Conservation (phyloP, 768 basidiomycete species). For the Nidularia pulvinata region DNA sequence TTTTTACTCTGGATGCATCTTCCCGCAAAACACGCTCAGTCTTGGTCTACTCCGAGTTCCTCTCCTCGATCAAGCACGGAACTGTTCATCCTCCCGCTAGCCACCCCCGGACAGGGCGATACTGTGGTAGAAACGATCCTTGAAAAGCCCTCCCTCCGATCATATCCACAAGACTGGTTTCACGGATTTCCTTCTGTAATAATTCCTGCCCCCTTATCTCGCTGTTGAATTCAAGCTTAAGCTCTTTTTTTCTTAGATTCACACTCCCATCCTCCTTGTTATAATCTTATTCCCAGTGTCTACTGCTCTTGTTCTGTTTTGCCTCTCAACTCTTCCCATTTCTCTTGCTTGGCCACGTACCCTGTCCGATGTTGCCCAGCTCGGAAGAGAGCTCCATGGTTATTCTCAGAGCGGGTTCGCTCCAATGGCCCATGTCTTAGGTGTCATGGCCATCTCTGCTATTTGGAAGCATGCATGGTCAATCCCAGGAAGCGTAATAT, state of each 20-base stretch:
- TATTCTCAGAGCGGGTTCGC: conserved; percentile 72
- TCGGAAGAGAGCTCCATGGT: conserved; percentile 74
- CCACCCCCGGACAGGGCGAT: conserved; percentile 28
- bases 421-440: conserved; percentile 75
- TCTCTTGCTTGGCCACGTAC: conserved; percentile 78
- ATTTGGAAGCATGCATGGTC: conserved; percentile 99
- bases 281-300: conserved; percentile 62
- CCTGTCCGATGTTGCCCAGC: conserved; percentile 69
- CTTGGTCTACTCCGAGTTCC: conserved; percentile 42
- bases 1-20: conserved; percentile 54
- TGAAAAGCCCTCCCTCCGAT: conserved; percentile 29
- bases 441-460: conserved; percentile 80
- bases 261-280: conserved; percentile 38
- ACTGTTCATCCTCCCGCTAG: conserved; percentile 27
- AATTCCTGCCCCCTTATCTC: conserved; percentile 4
- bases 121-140: conserved; percentile 41
- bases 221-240: conserved; percentile 1
- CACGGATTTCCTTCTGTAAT: conserved; percentile 26
- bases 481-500: conserved; percentile 90
- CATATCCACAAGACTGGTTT: conserved; percentile 22
- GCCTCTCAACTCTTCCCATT: conserved; percentile 79
- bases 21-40: conserved; percentile 34
- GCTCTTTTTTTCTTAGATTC: conserved; percentile 22
- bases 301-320: conserved; percentile 68
- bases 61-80: conserved; percentile 43